Evolutionary conservation across 2,329 filamentous ascomycete species (phyloP).

Genomic region (Cordyceps javanica): DNA sequence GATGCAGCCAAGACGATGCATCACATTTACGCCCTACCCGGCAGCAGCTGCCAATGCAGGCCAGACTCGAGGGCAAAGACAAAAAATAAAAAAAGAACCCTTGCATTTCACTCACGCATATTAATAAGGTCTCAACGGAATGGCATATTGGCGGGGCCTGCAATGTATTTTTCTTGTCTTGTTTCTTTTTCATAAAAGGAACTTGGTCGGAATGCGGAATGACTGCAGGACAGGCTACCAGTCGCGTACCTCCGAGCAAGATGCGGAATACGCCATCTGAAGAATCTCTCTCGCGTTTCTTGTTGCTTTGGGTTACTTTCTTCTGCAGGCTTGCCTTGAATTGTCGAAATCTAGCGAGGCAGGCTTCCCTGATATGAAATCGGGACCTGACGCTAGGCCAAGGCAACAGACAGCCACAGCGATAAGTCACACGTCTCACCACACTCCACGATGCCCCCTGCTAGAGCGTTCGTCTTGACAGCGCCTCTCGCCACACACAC

Average conservation of each 20-base stretch:
- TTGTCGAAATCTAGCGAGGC: neutral
- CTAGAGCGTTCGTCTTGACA: neutral
- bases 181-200: neutral
- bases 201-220: neutral
- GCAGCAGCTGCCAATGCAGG: slow-evolving; percentile 1
- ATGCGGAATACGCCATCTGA: neutral
- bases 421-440: neutral
- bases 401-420: neutral
- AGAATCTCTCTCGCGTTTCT: neutral
- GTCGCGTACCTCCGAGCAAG: neutral
- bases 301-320: neutral
- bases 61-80: neutral
- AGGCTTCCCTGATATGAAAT: neutral
- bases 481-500: neutral
- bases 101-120: neutral
- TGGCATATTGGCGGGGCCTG: neutral
- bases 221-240: neutral
- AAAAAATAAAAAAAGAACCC: no score
- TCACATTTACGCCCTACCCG: neutral
- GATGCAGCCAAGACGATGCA: neutral
- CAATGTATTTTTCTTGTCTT: neutral
- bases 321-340: neutral
- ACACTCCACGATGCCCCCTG: no score
- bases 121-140: neutral
- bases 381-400: neutral